These are phyloP conservation scores for Trametes elegans DNA, from an alignment of 768 basidiomycete genomes.

Conservation along the genomic window DNA sequence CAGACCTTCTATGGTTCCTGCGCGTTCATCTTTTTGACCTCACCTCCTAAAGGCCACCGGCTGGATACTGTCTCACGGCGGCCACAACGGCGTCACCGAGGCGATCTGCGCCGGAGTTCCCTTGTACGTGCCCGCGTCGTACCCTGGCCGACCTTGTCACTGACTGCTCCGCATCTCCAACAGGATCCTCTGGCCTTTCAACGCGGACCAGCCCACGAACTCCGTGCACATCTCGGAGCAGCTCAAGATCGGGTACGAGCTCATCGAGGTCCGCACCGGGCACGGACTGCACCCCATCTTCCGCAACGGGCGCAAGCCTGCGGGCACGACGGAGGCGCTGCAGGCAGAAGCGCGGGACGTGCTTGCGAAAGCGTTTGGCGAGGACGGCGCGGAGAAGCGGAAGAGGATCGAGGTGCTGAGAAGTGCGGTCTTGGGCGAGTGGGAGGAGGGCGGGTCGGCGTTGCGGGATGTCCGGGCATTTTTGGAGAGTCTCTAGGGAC, in stretches of 20 bases:
- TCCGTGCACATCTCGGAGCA: conserved; percentile 19
- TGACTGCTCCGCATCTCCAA: background rate
- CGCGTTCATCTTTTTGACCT: background rate
- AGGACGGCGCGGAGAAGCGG: conserved; percentile 27
- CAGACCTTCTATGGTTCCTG: background rate
- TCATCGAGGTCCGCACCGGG: conserved; percentile 26
- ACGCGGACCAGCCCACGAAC: conserved; percentile 26
- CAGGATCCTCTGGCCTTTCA: conserved; percentile 30
- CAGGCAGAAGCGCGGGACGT: conserved; percentile 19
- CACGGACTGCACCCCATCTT: conserved; percentile 17
- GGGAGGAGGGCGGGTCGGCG: conserved; percentile 11
- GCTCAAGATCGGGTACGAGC: conserved; percentile 27
- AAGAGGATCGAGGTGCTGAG: conserved; percentile 17
- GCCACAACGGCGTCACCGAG: conserved; percentile 27
- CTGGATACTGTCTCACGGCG: conserved; percentile 27
- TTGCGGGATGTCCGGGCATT: background rate
- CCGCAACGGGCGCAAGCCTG: conserved; percentile 20
- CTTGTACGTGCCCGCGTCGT: background rate
- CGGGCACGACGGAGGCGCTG: conserved; percentile 25
- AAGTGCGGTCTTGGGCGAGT: background rate
- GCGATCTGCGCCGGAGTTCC: conserved; percentile 25
- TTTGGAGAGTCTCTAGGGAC: background rate
- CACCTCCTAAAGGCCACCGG: conserved; percentile 7
- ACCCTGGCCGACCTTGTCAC: background rate
- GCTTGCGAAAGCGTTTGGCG: conserved; percentile 23